These are phyloP conservation scores for Colletotrichum liaoningense DNA, from an alignment of 2,329 filamentous ascomycete genomes.

Conservation along the genomic window DNA sequence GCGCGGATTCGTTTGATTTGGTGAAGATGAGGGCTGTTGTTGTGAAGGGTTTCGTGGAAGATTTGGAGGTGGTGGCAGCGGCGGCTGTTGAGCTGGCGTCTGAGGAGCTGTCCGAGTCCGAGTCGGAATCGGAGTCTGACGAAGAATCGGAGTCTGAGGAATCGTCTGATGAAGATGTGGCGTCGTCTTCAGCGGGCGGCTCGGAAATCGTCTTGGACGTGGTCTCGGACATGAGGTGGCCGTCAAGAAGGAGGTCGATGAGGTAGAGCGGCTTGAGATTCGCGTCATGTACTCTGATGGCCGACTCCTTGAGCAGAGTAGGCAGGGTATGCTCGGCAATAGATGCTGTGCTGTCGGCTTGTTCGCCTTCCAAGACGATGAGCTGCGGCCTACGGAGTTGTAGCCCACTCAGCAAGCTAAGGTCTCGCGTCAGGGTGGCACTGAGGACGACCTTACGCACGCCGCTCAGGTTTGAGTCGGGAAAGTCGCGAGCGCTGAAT, in stretches of 20 bases:
- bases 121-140: constrained; percentile 44
- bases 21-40: constrained; percentile 83
- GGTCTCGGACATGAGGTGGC: constrained; percentile 53
- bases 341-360: constrained; percentile 50
- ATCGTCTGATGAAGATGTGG: constrained; percentile 40
- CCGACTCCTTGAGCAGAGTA: constrained; percentile 70
- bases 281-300: constrained; percentile 75
- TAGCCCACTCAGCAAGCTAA: constrained; percentile 81
- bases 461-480: constrained; percentile 61
- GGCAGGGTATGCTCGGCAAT: constrained; percentile 69
- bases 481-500: constrained; percentile 64
- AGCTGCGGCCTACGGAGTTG: constrained; percentile 80
- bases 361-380: constrained; percentile 75
- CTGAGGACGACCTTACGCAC: constrained; percentile 88
- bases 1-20: constrained; percentile 87
- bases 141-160: constrained; percentile 48
- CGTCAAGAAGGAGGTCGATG: constrained; percentile 76
- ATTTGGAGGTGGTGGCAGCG: constrained; percentile 16
- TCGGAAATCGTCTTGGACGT: constrained; percentile 31
- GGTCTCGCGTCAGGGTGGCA: constrained; percentile 90
- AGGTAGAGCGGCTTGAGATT: constrained; percentile 86
- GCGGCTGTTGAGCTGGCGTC: constrained; percentile 31
- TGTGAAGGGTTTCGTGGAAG: constrained; percentile 40
- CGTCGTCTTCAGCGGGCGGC: constrained; percentile 40
- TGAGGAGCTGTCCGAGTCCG: constrained; percentile 46